Base-by-base conservation (phyloP, 2,329 filamentous ascomycete genomes). In the Karstenula rhodostoma region DNA sequence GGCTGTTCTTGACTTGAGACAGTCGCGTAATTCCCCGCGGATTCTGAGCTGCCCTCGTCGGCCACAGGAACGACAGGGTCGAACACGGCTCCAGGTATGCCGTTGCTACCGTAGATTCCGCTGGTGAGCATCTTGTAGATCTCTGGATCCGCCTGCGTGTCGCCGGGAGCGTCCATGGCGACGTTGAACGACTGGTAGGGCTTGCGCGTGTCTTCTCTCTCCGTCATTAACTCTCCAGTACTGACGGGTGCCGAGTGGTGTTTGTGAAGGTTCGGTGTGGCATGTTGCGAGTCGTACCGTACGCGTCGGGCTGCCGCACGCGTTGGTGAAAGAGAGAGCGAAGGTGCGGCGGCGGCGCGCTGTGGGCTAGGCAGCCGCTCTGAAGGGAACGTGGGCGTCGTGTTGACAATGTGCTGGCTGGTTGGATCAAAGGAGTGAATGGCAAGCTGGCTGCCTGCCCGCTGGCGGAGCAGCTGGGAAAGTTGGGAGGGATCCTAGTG, bases 61-160 rank as follows among this genome's bases (percentile, higher is more conserved):
- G 63, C 65, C 1, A 60, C 61, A 23, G 59, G 59, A 62, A 65
- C 56, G 61, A 65, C 23, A 52, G 65, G 19, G 59, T 62, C 5
- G 49, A 59, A 35, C 3, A 32, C 40, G 10, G 22, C 35, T 13
- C 35, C 71, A 69, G 19, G 44, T 42, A 61, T 23, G 48, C 63
- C 25, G 61, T 63, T 47, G 60, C 62, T 42, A 57, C 61, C 43
- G 59, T 63, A 19, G 58, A 72, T 59, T 27, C 64, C 70, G 43
- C 77, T 79, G 47, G 73, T 76, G 61, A 71, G 80, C 23, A 79
- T 68, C 49, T 71, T 78, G 67, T 81, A 80, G 48, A 82, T 77
- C 63, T 83, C 81, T 56, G 80, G 81, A 56, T 81, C 79, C 25
- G 77, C 76, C 70, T 84, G 82, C 1, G 82, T 83, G 61, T 84